phyloP scores from a whole-genome alignment of 495 filamentous ascomycete species.

The Aspergillus panamensis region DNA sequence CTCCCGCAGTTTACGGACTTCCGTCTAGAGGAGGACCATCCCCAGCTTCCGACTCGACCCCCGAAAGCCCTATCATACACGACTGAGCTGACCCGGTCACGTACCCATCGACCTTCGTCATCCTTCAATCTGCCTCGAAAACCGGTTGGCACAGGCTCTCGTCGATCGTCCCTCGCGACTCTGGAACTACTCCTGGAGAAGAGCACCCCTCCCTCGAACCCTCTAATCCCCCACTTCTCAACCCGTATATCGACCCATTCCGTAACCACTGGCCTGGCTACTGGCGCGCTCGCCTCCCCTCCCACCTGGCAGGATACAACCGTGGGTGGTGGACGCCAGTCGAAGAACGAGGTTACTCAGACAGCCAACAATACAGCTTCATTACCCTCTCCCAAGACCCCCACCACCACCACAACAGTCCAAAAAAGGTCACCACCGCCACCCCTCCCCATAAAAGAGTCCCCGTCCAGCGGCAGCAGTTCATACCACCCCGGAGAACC shows the following conservation, averaged over 20 bases:
- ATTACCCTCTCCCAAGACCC: slow-evolving; percentile 11
- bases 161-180: slow-evolving; percentile 31
- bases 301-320: slow-evolving; percentile 17
- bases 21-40: slow-evolving; percentile 21
- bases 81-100: slow-evolving; percentile 21
- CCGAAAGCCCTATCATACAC: slow-evolving; percentile 27
- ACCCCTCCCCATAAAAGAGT: slow-evolving; percentile 5
- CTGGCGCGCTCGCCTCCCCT: slow-evolving; percentile 10
- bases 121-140: slow-evolving; percentile 39
- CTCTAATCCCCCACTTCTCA: slow-evolving; percentile 45
- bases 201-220: slow-evolving; percentile 23
- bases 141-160: slow-evolving; percentile 38
- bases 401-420: slow-evolving; percentile 6
- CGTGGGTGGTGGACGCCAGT: slow-evolving; percentile 4
- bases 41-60: slow-evolving; percentile 27
- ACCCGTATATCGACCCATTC: slow-evolving; percentile 19
- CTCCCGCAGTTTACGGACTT: slow-evolving; percentile 46
- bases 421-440: slow-evolving; percentile 23
- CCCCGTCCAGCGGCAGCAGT: not conserved
- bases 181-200: slow-evolving; percentile 27
- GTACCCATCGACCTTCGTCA: slow-evolving; percentile 29
- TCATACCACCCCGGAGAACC: slow-evolving; percentile 18
- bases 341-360: slow-evolving; percentile 3
- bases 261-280: slow-evolving; percentile 16
- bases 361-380: slow-evolving; percentile 2